A percentile compares a stretch with the other conserved stretches of the same genome.
phyloP scores from a whole-genome alignment of 352 stramenopile genomes.

The Blastocystis sp. region DNA sequence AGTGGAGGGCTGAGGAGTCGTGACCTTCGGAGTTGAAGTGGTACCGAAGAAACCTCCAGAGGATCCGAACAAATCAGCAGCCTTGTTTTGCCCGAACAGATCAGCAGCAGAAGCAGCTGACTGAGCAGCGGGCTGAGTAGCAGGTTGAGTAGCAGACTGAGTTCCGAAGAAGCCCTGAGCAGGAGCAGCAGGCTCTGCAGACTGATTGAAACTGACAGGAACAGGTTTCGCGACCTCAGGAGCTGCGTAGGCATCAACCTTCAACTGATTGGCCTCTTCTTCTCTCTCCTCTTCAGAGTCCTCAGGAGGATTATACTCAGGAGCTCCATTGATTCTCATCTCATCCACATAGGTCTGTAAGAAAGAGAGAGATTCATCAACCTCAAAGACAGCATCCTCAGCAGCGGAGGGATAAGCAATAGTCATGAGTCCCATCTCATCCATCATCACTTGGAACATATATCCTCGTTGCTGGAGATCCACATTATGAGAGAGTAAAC shows the following conservation, averaged over 20 bases:
- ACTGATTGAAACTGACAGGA: not conserved
- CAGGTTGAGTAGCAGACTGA: not conserved
- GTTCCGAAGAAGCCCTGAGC: constrained; percentile 29
- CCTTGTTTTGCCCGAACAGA: constrained; percentile 59
- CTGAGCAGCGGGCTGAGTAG: not conserved
- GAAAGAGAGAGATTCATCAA: constrained; percentile 81
- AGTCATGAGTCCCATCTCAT: constrained; percentile 76
- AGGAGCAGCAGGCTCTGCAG: not conserved
- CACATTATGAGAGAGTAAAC: constrained; percentile 87
- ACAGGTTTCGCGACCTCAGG: constrained; percentile 58
- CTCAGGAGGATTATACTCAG: constrained; percentile 81
- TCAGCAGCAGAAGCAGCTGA: constrained; percentile 13
- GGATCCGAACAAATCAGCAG: constrained; percentile 33
- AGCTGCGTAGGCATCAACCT: constrained; percentile 67
- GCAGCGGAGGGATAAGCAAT: constrained; percentile 80
- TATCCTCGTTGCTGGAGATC: constrained; percentile 97
- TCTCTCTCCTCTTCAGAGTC: constrained; percentile 82
- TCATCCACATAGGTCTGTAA: constrained; percentile 81
- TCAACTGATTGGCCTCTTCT: constrained; percentile 74
- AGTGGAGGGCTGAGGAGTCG: constrained; percentile 32
- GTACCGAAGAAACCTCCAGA: constrained; percentile 20
- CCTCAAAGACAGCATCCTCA: constrained; percentile 83
- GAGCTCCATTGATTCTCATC: constrained; percentile 77
- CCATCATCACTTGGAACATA: constrained; percentile 91
- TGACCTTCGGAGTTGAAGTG: not conserved